These are phyloP conservation scores for Macrolepiota albuminosa DNA, from an alignment of 768 basidiomycete genomes.

Conservation along the genomic window DNA sequence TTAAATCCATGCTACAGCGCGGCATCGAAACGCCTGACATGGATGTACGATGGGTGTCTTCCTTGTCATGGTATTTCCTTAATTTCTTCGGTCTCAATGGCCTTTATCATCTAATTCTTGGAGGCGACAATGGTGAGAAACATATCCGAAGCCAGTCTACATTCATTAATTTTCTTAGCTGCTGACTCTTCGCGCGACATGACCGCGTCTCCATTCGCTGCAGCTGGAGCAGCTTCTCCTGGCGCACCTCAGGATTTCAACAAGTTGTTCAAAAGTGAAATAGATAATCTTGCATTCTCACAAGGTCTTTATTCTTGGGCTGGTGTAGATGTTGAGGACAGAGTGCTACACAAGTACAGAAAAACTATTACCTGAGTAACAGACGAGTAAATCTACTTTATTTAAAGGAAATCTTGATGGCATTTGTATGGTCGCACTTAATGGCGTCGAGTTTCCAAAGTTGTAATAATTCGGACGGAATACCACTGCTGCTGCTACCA, in stretches of 20 bases:
- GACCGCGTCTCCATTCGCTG: conserved; percentile 64
- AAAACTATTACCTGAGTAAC: conserved; percentile 39
- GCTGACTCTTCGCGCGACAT: conserved; percentile 78
- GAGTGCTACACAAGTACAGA: conserved; percentile 75
- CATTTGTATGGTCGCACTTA: neutral
- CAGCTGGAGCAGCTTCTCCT: conserved; percentile 39
- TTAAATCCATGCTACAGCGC: conserved; percentile 96
- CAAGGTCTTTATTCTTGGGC: conserved; percentile 84
- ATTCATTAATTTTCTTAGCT: conserved; percentile 36
- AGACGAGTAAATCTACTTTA: conserved; percentile 8
- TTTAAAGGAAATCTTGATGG: neutral
- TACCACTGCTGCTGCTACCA: neutral
- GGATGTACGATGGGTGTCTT: conserved; percentile 99
- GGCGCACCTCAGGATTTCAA: conserved; percentile 76
- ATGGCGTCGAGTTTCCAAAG: neutral
- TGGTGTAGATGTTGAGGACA: conserved; percentile 73
- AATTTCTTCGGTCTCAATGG: conserved; percentile 98
- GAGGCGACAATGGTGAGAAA: conserved; percentile 77
- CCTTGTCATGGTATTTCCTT: conserved; percentile 98
- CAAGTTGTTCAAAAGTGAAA: conserved; percentile 89
- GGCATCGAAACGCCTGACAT: conserved; percentile 94
- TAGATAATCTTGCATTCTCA: conserved; percentile 89
- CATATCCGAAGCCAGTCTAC: neutral
- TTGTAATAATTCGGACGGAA: neutral
- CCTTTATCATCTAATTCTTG: conserved; percentile 89